A percentile compares a stretch with the other conserved stretches of the same genome.
Evolutionary conservation across 768 basidiomycete species (phyloP).

Genomic region (Pholiota molesta): DNA sequence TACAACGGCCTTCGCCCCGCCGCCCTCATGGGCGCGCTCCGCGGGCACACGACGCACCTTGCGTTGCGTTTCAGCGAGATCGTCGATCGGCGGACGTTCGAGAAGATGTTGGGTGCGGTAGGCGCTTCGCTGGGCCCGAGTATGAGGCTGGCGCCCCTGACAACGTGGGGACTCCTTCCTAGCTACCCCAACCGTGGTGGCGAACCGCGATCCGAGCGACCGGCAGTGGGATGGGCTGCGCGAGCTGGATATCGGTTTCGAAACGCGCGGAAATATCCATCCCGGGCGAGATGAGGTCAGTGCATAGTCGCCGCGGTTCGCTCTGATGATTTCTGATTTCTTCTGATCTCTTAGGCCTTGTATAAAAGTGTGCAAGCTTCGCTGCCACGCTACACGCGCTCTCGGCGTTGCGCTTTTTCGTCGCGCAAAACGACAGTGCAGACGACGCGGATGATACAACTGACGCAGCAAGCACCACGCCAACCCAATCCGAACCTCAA

Average conservation of each 20-base stretch:
- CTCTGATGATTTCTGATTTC: background rate
- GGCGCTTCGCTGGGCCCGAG: slow-evolving; percentile 35
- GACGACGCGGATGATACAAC: background rate
- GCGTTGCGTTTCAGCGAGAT: slow-evolving; percentile 37
- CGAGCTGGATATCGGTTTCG: slow-evolving; percentile 35
- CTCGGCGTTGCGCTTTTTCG: slow-evolving; percentile 29
- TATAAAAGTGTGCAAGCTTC: slow-evolving; percentile 43
- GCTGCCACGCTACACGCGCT: slow-evolving; percentile 42
- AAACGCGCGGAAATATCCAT: slow-evolving; percentile 13
- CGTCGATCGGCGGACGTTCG: slow-evolving; percentile 48
- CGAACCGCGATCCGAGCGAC: too few relatives aligned
- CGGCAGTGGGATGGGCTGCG: slow-evolving; percentile 22
- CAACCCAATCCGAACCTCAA: background rate
- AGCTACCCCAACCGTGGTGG: background rate
- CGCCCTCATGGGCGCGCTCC: slow-evolving; percentile 38
- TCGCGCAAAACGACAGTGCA: slow-evolving; percentile 11
- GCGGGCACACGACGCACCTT: slow-evolving; percentile 32
- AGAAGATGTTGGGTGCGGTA: slow-evolving; percentile 47
- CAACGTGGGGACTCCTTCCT: slow-evolving; percentile 6
- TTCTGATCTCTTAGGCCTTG: slow-evolving; percentile 29
- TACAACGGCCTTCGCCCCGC: slow-evolving; percentile 49
- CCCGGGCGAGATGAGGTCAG: slow-evolving; percentile 38
- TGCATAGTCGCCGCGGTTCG: slow-evolving; percentile 1
- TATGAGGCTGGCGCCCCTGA: background rate
- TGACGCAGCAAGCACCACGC: background rate